Conservation (phyloP, 257 asterid genomes). For the Nicotiana paniculata region DNA sequence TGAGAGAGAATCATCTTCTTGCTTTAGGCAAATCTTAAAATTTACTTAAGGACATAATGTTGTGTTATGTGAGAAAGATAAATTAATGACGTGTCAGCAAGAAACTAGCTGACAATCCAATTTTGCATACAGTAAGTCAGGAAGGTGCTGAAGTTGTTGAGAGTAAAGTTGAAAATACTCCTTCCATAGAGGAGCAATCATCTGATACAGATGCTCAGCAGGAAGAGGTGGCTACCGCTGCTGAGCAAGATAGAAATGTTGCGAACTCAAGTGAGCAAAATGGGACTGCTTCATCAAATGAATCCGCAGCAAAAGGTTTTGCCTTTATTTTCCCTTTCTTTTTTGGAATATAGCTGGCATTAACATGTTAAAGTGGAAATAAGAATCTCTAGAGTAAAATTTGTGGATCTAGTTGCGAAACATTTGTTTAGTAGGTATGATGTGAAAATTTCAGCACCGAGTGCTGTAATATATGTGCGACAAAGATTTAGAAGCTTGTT, state of each 20-base stretch:
- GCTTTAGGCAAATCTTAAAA: background rate
- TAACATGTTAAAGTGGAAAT: background rate
- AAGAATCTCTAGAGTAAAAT: background rate
- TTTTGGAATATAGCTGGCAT: background rate
- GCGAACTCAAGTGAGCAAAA: conserved; percentile 29
- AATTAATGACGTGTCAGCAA: background rate
- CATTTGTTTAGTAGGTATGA: background rate
- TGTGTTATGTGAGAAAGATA: background rate
- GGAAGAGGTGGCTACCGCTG: conserved; percentile 6
- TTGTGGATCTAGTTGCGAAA: background rate
- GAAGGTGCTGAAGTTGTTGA: conserved; percentile 20
- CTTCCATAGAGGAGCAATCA: conserved; percentile 10
- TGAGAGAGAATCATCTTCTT: background rate
- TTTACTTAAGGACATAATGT: background rate
- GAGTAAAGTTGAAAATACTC: conserved; percentile 12
- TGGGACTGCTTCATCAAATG: conserved; percentile 25
- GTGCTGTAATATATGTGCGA: background rate
- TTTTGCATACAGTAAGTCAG: conserved; percentile 31
- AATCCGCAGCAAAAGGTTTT: conserved; percentile 40
- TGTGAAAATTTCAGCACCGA: background rate
- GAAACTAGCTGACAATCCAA: conserved; percentile 10
- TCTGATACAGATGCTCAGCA: conserved; percentile 6
- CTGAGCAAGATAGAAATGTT: conserved; percentile 24
- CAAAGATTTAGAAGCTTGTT: background rate
- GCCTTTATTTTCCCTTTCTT: background rate